These are phyloP conservation scores for Parascedosporium putredinis DNA, from an alignment of 2,329 filamentous ascomycete genomes.

Conservation along the genomic window DNA sequence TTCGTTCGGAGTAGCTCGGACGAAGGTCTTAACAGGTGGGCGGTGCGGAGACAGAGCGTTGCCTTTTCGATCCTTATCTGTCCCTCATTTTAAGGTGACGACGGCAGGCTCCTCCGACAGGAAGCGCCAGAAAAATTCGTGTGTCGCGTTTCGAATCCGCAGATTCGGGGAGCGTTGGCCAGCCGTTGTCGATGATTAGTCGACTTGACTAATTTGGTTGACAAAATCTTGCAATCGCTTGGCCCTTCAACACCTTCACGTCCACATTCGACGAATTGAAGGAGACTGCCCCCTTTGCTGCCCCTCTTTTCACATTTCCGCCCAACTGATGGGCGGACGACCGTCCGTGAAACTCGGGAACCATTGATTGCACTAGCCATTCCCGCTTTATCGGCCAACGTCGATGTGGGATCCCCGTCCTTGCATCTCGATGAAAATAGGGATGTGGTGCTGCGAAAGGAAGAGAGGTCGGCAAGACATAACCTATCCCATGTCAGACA, in stretches of 20 bases:
- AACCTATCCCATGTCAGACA: no score
- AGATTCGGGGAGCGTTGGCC: background rate
- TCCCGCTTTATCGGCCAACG: background rate
- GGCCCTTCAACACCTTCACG: no score
- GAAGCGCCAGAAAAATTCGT: background rate
- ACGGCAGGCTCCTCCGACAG: background rate
- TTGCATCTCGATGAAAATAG: no score
- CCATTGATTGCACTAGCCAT: background rate
- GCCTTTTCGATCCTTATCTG: background rate
- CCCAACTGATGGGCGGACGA: no score
- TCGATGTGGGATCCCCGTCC: background rate
- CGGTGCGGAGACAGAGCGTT: background rate
- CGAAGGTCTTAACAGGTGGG: background rate
- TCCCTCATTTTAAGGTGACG: background rate
- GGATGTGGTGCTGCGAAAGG: no score
- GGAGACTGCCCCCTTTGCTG: background rate
- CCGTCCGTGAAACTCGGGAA: background rate
- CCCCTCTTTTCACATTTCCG: no score
- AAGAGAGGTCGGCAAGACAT: no score
- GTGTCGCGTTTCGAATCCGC: background rate
- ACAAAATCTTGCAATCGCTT: no score
- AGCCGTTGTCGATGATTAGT: constrained; percentile 1
- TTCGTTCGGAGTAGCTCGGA: constrained; percentile 2
- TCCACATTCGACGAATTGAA: no score
- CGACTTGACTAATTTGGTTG: constrained; percentile 2